Base-by-base conservation (phyloP, 768 basidiomycete species). In the Trametes villosa region DNA sequence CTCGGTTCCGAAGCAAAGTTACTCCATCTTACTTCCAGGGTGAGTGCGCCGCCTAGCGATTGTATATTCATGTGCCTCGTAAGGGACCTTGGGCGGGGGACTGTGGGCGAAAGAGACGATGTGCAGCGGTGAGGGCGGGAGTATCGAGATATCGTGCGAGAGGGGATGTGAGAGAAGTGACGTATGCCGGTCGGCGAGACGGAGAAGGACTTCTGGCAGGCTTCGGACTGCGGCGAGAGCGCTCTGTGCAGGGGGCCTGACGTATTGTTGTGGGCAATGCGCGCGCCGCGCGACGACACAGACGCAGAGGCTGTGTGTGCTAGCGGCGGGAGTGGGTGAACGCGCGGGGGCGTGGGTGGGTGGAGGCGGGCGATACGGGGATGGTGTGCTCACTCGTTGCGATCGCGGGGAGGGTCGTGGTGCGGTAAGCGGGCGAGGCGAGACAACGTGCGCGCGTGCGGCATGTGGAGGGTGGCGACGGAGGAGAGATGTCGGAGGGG, bases 141-240 rank as follows among this genome's bases (percentile, higher is more conserved):
- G 18, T 22, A 33, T 13, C 3, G 31, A 27, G 44, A n/a, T 38
- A 33, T 8, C 29, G 38, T 40, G 57, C 48, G 49, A 29, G 34
- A 42, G n/a, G n/a, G n/a, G 40, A 33, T 15, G 13, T 30, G 47
- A 30, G 45, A 41, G 47, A 54, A 51, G 53, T 34, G 60, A 61
- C 48, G 48, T 56, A 49, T 20, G 56, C 61, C 61, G 55, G 52
- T 38, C 50, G 50, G 61, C 61, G 50, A 57, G 60, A 51, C 20
- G 11, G n/a, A 53, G 56, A 26, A 57, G 57, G 55, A 45, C 55
- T 48, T 57, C 61, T 53, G 36, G 61, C 40, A 48, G 27, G 29
- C 49, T 53, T 57, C 55, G 49, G 49, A 31, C 47, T 53, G 59
- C 52, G 42, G 49, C 34, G 55, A 52, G 60, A 56, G 44, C 60